Conservation (phyloP, 345 rosid genomes). For the Euphorbia pulcherrima region DNA sequence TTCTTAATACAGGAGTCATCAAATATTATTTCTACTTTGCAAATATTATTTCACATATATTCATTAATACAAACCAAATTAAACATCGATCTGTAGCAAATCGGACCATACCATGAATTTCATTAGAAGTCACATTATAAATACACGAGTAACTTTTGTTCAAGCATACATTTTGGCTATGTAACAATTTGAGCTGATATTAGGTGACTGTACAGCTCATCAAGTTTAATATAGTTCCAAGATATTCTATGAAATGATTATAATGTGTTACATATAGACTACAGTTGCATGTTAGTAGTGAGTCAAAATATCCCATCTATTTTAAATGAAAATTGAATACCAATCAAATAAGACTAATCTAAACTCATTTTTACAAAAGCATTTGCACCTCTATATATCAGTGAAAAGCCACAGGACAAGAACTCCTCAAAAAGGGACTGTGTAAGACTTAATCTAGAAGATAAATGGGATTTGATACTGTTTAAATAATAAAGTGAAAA, state of each 20-base stretch:
- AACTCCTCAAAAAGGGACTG: too few relatives aligned
- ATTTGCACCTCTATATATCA: neutral
- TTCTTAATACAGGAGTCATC: too few relatives aligned
- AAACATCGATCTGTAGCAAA: too few relatives aligned
- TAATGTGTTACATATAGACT: neutral
- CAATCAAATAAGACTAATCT: neutral
- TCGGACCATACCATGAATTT: too few relatives aligned
- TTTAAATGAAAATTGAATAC: neutral
- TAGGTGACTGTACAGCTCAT: neutral
- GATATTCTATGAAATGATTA: neutral
- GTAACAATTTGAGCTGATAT: neutral
- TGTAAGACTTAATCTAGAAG: too few relatives aligned
- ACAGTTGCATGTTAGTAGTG: neutral
- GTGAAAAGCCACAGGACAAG: neutral
- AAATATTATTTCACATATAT: too few relatives aligned
- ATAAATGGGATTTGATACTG: too few relatives aligned
- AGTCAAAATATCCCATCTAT: neutral
- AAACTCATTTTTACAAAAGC: too few relatives aligned
- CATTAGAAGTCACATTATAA: neutral
- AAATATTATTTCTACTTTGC: too few relatives aligned
- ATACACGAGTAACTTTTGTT: too few relatives aligned
- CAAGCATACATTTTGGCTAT: neutral
- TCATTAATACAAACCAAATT: too few relatives aligned
- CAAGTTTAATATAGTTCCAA: neutral
- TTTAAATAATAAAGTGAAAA: too few relatives aligned